Percentiles rank a stretch among this genome's conserved stretches.
phyloP scores from a whole-genome alignment of 495 filamentous ascomycete species.

The Entonaema liquescens region DNA sequence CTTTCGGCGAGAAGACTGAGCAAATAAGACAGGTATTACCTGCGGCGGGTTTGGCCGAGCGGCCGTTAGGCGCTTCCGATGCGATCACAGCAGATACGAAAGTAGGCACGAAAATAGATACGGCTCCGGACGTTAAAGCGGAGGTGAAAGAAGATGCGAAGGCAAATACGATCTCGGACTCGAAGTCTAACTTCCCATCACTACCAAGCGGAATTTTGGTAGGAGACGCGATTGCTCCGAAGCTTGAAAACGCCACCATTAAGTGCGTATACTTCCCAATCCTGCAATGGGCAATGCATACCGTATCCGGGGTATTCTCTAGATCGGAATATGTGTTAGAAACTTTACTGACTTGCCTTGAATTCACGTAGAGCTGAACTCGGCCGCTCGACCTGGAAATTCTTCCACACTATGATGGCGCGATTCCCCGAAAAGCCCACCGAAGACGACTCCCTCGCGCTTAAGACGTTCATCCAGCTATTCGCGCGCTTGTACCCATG shows the following conservation, averaged over 20 bases:
- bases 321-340: background rate
- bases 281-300: conserved; percentile 24
- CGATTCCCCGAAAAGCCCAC: conserved; percentile 90
- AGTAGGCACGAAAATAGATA: background rate
- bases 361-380: conserved; percentile 74
- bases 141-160: conserved; percentile 5
- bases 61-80: conserved; percentile 10
- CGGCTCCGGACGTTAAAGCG: conserved; percentile 2
- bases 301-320: background rate
- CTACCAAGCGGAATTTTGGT: conserved; percentile 60
- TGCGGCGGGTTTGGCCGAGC: conserved; percentile 12
- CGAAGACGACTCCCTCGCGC: conserved; percentile 80
- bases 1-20: conserved; percentile 33
- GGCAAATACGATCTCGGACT: conserved; percentile 5
- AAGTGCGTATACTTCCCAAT: conserved; percentile 71
- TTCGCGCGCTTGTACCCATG: conserved; percentile 95
- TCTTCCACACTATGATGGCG: conserved; percentile 95
- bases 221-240: conserved; percentile 85
- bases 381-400: conserved; percentile 87
- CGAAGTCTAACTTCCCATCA: conserved; percentile 39
- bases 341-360: conserved; percentile 21
- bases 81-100: conserved; percentile 6
- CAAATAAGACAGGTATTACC: conserved; percentile 33
- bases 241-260: conserved; percentile 88
- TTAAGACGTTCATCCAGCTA: conserved; percentile 85